These are phyloP conservation scores for Nicotiana tabacum DNA, from an alignment of 257 asterid genomes.

Conservation along the genomic window DNA sequence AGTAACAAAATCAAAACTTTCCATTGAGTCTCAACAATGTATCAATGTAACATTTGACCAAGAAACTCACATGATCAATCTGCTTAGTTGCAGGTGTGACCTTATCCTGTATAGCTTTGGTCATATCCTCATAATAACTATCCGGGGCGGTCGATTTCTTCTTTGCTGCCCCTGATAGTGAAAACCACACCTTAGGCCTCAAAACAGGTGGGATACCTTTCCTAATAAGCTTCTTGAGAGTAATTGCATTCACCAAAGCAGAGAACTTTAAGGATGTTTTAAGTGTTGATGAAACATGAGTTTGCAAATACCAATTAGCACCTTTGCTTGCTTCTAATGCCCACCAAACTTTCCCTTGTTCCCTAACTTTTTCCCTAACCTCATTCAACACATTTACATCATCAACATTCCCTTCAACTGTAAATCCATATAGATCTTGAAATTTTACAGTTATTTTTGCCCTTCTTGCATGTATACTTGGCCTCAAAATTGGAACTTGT, in stretches of 20 bases:
- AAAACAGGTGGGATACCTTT: constrained; percentile 90
- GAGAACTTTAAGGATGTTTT: constrained; percentile 77
- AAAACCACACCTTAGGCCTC: constrained; percentile 93
- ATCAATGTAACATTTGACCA: not conserved
- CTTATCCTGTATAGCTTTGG: constrained; percentile 64
- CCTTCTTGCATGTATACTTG: constrained; percentile 87
- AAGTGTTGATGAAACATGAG: constrained; percentile 48
- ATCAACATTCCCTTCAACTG: constrained; percentile 96
- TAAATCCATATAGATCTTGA: constrained; percentile 90
- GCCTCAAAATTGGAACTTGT: constrained; percentile 69
- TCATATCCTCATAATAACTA: constrained; percentile 77
- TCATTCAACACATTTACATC: constrained; percentile 96
- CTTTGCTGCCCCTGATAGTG: constrained; percentile 94
- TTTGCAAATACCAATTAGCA: constrained; percentile 75
- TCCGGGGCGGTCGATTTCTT: constrained; percentile 97
- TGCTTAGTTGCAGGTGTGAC: constrained; percentile 94
- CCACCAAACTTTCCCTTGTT: constrained; percentile 96
- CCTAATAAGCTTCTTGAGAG: constrained; percentile 84
- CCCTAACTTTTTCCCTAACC: constrained; percentile 92
- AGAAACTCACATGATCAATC: constrained; percentile 83
- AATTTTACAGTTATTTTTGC: constrained; percentile 89
- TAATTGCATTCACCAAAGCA: constrained; percentile 69
- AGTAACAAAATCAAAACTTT: not conserved
- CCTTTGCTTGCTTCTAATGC: constrained; percentile 86
- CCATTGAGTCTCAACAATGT: not conserved